Base-by-base conservation (phyloP, 495 filamentous ascomycete species). In the Talaromyces stipitatus region DNA sequence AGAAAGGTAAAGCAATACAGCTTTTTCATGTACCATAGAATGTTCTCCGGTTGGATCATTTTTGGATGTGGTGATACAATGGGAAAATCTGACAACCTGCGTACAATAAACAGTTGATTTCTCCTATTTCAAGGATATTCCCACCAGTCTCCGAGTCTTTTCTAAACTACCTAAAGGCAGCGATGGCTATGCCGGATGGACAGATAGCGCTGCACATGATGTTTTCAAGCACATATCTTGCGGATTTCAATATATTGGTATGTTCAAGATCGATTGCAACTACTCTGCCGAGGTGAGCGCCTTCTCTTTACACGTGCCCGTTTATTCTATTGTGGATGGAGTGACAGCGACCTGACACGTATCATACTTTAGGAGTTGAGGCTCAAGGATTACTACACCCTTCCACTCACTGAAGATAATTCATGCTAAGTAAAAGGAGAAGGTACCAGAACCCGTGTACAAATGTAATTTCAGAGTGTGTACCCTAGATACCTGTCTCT, bases 101-200 rank as follows among this genome's bases (percentile, higher is more conserved):
- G 11, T 30, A 28, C 7, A 29, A 51, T 2, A 2, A 28, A 30
- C 27, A 51, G 48, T 51, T 10, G 48, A 51, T 3, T 51, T 51
- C 27, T 51, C 48, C 24, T 51, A 51, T 20, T 30, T 30, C 26
- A 30, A 51, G n/a, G 48, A 51, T 29, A 51, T 51, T 51, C 48
- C 48, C 28, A 51, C 26, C 12, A 51, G 48, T 30, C 3, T 26
- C 9, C 24, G 30, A 20, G 20, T 30, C 30, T 3, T 51, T 30
- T 20, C 45, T 6, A 2, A 10, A 2, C 5, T 6, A 24, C 11
- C 45, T 14, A 12, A 11, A 24, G 45, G 14, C 22, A 26, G 2
- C 18, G 24, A 10, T 11, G 45, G 45, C 11, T 48, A 48, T 48
- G 6, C 11, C 22, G 8, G 16, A 7, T 6, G 12, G 12, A 33